Evolutionary conservation across 2,329 filamentous ascomycete genomes (phyloP).

Genomic region (Rasamsonia emersonii): DNA sequence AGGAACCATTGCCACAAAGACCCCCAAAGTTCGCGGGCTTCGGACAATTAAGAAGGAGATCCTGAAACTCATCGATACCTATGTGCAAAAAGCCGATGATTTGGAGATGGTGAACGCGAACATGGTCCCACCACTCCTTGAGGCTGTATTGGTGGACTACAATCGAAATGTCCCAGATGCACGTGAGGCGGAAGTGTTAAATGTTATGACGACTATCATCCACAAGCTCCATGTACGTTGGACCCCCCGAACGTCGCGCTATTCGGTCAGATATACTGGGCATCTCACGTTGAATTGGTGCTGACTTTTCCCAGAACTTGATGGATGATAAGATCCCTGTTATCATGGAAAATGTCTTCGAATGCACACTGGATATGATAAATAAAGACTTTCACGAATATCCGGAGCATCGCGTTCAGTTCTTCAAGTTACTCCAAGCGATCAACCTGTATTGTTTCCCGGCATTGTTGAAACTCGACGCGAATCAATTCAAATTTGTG

Average conservation of each 20-base stretch:
- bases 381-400: slow-evolving; percentile 99
- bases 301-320: slow-evolving; percentile 53
- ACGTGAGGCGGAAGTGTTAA: slow-evolving; percentile 90
- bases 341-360: slow-evolving; percentile 98
- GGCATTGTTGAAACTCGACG: slow-evolving; percentile 85
- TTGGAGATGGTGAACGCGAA: slow-evolving; percentile 84
- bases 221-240: slow-evolving; percentile 86
- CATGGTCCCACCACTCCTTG: slow-evolving; percentile 90
- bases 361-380: slow-evolving; percentile 98
- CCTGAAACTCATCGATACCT: slow-evolving; percentile 93
- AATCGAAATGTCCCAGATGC: slow-evolving; percentile 94
- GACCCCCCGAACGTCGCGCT: slow-evolving; percentile 44
- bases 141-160: slow-evolving; percentile 91
- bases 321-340: slow-evolving; percentile 98
- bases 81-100: slow-evolving; percentile 96
- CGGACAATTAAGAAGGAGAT: slow-evolving; percentile 99
- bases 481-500: slow-evolving; percentile 96
- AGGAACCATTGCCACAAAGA: slow-evolving; percentile 92
- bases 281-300: slow-evolving; percentile 10
- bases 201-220: slow-evolving; percentile 96
- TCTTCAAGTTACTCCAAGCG: slow-evolving; percentile 91
- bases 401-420: slow-evolving; percentile 97
- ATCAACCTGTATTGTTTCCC: slow-evolving; percentile 98
- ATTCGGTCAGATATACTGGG: slow-evolving; percentile 36
- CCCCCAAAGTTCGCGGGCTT: slow-evolving; percentile 88